Percentiles rank a stretch among this genome's conserved stretches.
phyloP scores from a whole-genome alignment of 305 asterid genomes.

The Plantago coronopus region DNA sequence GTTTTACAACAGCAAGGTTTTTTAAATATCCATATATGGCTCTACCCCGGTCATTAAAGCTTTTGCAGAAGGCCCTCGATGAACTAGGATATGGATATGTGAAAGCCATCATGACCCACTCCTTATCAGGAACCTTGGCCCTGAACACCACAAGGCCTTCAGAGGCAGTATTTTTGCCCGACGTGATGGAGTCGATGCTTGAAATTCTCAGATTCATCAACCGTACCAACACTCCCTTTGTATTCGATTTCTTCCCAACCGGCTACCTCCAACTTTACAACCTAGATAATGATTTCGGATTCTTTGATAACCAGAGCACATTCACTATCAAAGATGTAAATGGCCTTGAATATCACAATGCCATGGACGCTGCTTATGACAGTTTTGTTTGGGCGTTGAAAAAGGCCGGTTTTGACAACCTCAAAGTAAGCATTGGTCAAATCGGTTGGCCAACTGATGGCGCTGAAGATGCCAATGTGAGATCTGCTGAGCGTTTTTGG shows the following conservation, averaged over 20 bases:
- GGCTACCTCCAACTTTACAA: background rate
- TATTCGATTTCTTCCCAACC: background rate
- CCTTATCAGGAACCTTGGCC: background rate
- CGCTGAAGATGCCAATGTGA: conserved; percentile 16
- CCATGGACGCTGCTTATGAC: conserved; percentile 25
- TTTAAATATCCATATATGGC: background rate
- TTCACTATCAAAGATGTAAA: background rate
- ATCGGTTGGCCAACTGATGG: conserved; percentile 64
- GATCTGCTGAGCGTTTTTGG: conserved; percentile 31
- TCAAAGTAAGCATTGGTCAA: conserved; percentile 27
- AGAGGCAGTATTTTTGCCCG: background rate
- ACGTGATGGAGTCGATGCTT: background rate
- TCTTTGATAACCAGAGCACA: background rate
- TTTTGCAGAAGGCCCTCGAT: background rate
- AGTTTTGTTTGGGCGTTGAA: conserved; percentile 31
- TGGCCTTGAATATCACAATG: background rate
- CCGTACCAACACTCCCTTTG: background rate
- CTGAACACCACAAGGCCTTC: background rate
- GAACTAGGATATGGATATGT: background rate
- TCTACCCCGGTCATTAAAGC: background rate
- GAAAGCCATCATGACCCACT: background rate
- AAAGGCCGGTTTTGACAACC: conserved; percentile 23
- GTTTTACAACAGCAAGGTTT: background rate
- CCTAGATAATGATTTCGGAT: background rate
- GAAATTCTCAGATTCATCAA: background rate